These are phyloP conservation scores for Harringtonia lauricola DNA, from an alignment of 2,329 filamentous ascomycete species.

Conservation along the genomic window DNA sequence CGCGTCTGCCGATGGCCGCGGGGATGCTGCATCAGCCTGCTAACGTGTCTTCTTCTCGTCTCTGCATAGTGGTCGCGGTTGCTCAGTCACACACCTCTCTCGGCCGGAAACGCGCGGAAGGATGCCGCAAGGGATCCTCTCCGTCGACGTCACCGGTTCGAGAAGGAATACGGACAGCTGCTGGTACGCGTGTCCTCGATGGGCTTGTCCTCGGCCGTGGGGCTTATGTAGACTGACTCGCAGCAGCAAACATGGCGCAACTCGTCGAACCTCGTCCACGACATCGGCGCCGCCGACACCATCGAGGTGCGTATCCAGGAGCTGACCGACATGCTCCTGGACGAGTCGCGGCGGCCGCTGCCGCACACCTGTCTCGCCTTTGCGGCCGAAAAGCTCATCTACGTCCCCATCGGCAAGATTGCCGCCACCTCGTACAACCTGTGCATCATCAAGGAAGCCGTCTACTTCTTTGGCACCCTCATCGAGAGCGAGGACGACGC, in stretches of 20 bases:
- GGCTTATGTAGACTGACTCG: background rate
- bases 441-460: conserved; percentile 72
- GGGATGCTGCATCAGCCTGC: background rate
- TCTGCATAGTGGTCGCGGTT: conserved; percentile 54
- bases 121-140: conserved; percentile 52
- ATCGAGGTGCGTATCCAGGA: conserved; percentile 53
- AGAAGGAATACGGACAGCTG: conserved; percentile 53
- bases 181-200: conserved; percentile 39
- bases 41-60: background rate
- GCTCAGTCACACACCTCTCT: conserved; percentile 50
- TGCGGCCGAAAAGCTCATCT: conserved; percentile 77
- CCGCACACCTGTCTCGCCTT: conserved; percentile 90
- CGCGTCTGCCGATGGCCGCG: background rate
- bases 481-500: conserved; percentile 96
- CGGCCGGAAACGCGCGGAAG: conserved; percentile 42
- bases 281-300: conserved; percentile 50
- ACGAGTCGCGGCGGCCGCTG: conserved; percentile 78
- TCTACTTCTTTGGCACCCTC: conserved; percentile 79
- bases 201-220: background rate
- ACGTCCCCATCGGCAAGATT: conserved; percentile 80
- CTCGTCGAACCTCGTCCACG: conserved; percentile 46
- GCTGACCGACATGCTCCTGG: conserved; percentile 63
- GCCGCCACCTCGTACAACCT: conserved; percentile 77
- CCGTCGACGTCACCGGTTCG: conserved; percentile 53
- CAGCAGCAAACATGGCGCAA: conserved; percentile 47